Percentiles rank a stretch among this genome's conserved stretches.
Conservation (phyloP, 805 yeast genomes). For the Alloascoidea africana region DNA sequence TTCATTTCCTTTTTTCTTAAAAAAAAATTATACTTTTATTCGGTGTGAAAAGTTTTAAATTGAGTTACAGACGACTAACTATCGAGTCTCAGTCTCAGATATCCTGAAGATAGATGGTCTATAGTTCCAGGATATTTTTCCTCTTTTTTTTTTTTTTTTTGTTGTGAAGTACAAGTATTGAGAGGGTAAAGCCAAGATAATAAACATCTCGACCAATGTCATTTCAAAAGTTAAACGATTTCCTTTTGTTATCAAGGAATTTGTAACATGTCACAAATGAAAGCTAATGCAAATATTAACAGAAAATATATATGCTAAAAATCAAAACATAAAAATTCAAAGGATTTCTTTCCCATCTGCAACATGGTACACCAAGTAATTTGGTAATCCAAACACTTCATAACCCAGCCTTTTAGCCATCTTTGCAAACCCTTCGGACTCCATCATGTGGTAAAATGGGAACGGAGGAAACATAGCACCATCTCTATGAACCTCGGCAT, state of each 20-base stretch:
- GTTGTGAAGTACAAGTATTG: neutral
- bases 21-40: too few species aligned
- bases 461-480: conserved; percentile 99
- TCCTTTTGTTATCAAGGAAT: too few species aligned
- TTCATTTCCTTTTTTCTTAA: too few species aligned
- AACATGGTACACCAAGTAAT: conserved; percentile 89
- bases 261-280: too few species aligned
- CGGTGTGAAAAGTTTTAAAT: too few species aligned
- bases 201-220: neutral
- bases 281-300: too few species aligned
- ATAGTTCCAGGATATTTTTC: too few species aligned
- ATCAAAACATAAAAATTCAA: too few species aligned
- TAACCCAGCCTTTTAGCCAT: conserved; percentile 94
- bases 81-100: too few species aligned
- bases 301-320: too few species aligned
- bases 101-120: too few species aligned
- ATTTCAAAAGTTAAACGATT: neutral
- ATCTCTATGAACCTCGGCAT: conserved; percentile 96
- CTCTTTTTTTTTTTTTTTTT: conserved; percentile 1
- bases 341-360: conserved; percentile 55
- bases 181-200: neutral
- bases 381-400: conserved; percentile 84
- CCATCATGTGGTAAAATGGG: conserved; percentile 93
- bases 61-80: too few species aligned
- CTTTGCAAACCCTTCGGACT: conserved; percentile 92